Base-by-base conservation (phyloP, 2,329 filamentous ascomycete genomes). In the Alternaria sp. region DNA sequence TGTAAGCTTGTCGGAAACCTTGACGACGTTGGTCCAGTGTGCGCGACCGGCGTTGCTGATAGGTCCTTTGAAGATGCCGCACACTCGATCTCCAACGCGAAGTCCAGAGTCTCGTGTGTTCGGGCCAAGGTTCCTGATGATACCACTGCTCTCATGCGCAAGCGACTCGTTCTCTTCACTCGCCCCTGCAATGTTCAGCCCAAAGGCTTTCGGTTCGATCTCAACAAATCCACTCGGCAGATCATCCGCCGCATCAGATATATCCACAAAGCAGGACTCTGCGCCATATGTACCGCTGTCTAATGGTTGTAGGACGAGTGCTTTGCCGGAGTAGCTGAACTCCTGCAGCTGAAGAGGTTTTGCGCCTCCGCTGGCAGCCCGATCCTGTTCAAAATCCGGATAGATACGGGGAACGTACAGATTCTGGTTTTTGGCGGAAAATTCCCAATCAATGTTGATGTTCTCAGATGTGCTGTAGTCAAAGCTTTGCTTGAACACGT, bases 11-110 rank as follows among this genome's bases (percentile, higher is more conserved):
- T 58, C 11, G 30, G 55, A 32, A 17, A 58, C 32, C n/a, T 21
- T 44, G n/a, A 28, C 21, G 8, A 44, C 23, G 23, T 25, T 44
- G 28, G 28, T 51, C 21, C 30, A 58, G 9, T 26, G 45, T 21
- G 46, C 30, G 21, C 21, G 30, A 30, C 44, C n/a, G 19, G 45
- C 21, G 45, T 50, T 57, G 28, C 28, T 40, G n/a, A 50, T 40
- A 6, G 44, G 23, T 13, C 55, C 55, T 40, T 26, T 23, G 45
- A 49, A 49, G n/a, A 50, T 40, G 12, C 55, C 55, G 28, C 55
- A 57, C 21, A 57, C 55, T 50, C 45, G 55, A 19, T 57, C 55
- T 12, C 55, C 55, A 17, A 57, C 45, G 11, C 28, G 28, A 19
- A 57, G 30, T 5, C 45, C 55, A 19, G 51, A 54, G 6, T 43